A percentile compares a stretch with the other conserved stretches of the same genome.
Evolutionary conservation across 257 asterid genomes (phyloP).

Genomic region (Solanum virginianum): DNA sequence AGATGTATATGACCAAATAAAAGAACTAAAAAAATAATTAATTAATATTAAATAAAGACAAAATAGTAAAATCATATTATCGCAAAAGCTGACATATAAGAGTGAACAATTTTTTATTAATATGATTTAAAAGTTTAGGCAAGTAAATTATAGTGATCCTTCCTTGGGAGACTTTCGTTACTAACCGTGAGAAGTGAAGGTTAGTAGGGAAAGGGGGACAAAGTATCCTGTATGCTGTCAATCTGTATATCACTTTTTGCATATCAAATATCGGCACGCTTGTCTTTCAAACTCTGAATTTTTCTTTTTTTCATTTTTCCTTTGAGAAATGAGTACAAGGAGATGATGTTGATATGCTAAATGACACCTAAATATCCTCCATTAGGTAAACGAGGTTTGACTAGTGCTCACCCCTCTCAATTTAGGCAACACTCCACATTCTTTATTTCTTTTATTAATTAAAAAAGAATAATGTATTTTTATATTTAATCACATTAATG

Average conservation of each 20-base stretch:
- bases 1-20: too few relatives aligned
- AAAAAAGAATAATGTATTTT: too few relatives aligned
- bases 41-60: too few relatives aligned
- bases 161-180: background rate
- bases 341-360: background rate
- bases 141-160: background rate
- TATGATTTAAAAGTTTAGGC: background rate
- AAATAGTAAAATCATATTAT: too few relatives aligned
- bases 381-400: background rate
- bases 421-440: background rate
- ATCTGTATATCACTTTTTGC: background rate
- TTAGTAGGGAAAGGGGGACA: background rate
- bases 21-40: too few relatives aligned
- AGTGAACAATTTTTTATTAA: too few relatives aligned
- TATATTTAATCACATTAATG: too few relatives aligned
- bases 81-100: too few relatives aligned
- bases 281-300: background rate
- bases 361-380: background rate
- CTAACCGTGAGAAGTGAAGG: background rate
- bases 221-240: background rate
- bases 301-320: background rate
- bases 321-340: background rate
- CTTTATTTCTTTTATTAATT: too few relatives aligned
- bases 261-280: background rate
- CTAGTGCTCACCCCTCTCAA: background rate